These are phyloP conservation scores for Ophiocordyceps camponoti-floridani DNA, from an alignment of 2,329 filamentous ascomycete genomes.

Conservation along the genomic window DNA sequence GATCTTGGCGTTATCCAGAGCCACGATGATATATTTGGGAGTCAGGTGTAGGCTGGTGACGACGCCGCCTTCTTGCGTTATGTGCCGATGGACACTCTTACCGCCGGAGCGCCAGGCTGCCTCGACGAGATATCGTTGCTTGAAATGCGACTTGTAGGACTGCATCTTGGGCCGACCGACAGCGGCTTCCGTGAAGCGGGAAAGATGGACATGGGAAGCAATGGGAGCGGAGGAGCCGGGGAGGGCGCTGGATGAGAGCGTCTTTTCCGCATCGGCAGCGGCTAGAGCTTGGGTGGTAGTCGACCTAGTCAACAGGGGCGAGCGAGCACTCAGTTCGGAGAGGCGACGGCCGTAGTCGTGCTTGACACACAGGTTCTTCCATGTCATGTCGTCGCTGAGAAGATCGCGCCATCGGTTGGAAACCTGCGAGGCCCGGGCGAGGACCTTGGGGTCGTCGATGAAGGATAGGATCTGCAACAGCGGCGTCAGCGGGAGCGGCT, in stretches of 20 bases:
- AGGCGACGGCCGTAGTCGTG: constrained; percentile 61
- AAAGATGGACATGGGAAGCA: constrained; percentile 16
- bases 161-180: constrained; percentile 43
- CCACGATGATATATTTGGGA: constrained; percentile 90
- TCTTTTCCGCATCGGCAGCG: constrained; percentile 18
- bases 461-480: constrained; percentile 66
- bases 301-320: constrained; percentile 12
- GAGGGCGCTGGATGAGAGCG: constrained; percentile 17
- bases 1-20: constrained; percentile 94
- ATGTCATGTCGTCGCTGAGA: constrained; percentile 89
- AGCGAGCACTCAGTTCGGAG: constrained; percentile 28
- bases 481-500: background rate
- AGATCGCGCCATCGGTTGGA: constrained; percentile 87
- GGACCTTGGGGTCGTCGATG: constrained; percentile 87
- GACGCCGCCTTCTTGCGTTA: constrained; percentile 90
- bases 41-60: constrained; percentile 92
- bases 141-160: constrained; percentile 93
- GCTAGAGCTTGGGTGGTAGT: constrained; percentile 10
- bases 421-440: constrained; percentile 90
- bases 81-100: constrained; percentile 65
- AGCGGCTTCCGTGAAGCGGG: constrained; percentile 38
- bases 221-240: constrained; percentile 21
- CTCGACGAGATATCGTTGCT: constrained; percentile 91
- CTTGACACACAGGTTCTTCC: constrained; percentile 94
- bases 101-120: constrained; percentile 92